Evolutionary conservation across 2,329 filamentous ascomycete species (phyloP), one percentile per base, ranked within the genome.

Genomic region (Cryphonectria carpinicola): DNA sequence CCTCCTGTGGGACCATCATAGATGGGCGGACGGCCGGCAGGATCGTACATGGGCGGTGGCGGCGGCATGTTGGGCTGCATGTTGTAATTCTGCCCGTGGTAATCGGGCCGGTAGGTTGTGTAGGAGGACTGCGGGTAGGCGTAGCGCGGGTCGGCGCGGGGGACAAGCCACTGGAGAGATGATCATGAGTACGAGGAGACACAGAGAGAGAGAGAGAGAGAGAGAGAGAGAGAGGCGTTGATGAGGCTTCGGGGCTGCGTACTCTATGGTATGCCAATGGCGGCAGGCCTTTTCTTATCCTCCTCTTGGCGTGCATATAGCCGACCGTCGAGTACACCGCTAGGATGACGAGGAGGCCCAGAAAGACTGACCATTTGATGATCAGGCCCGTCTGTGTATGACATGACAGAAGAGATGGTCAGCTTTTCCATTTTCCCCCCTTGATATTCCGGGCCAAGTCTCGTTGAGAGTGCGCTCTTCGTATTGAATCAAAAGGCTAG

Each of bases 191-290:
- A 67, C 56, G 25, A 46, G 37, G 25, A 41, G 52, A 13, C 41
- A 32, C 19, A 41, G 0, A 13, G 37, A 35, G 54, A 7, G 7
- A 32, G 52, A 68, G 54, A n/a, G n/a, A n/a, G n/a, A 41, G 0
- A 13, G 37, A 35, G 54, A 7, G 7, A 70, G 69, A 58, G 58
- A 13, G 46, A 62, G 32, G 43, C 19, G 43, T 22, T 49, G 43
- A 17, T 22, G 43, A 49, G 43, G 43, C 43, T 49, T 49, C 43
- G 43, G 43, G n/a, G 22, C 8, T 22, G 19, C 87, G 46, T 84
- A 91, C 89, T 76, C 90, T 84, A 80, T 96, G 92, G 77, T 95
- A 95, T 73, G 80, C 81, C 49, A 94, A 80, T 22, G 92, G 90
- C 25, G 84, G 83, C 52, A 89, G 82, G 1, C 92, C 92, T 78